Conservation (phyloP, 139 green algal species). For the Raphidocelis subcapitata region DNA sequence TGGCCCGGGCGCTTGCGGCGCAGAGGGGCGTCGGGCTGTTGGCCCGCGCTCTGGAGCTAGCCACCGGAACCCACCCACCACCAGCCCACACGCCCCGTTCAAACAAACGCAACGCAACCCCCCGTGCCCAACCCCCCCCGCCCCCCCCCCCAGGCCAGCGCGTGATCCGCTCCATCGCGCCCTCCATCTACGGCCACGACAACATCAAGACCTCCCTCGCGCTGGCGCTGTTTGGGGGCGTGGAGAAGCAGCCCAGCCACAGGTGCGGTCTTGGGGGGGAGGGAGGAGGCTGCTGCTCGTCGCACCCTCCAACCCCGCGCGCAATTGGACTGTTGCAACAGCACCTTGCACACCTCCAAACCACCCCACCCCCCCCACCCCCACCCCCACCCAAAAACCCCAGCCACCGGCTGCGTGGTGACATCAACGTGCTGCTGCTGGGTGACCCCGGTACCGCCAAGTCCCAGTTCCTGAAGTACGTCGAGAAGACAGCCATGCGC, state of each 20-base stretch:
- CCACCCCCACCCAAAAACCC: too few relatives aligned
- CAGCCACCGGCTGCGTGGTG: slow-evolving; percentile 73
- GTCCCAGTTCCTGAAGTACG: slow-evolving; percentile 99
- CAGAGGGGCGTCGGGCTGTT: too few relatives aligned
- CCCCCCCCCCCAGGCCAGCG: slow-evolving; percentile 63
- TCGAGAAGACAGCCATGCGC: slow-evolving; percentile 90
- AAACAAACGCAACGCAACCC: neutral
- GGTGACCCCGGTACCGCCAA: slow-evolving; percentile 96
- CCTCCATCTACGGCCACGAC: slow-evolving; percentile 97
- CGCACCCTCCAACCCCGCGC: too few relatives aligned
- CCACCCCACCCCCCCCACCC: too few relatives aligned
- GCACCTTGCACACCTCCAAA: too few relatives aligned
- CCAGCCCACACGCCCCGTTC: too few relatives aligned
- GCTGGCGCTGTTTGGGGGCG: slow-evolving; percentile 93
- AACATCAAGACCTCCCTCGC: slow-evolving; percentile 97
- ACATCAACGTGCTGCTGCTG: slow-evolving; percentile 99
- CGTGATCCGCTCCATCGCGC: slow-evolving; percentile 95
- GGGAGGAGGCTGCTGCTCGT: slow-evolving; percentile 9
- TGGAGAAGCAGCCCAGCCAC: slow-evolving; percentile 62
- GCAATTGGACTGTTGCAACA: too few relatives aligned
- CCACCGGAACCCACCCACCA: too few relatives aligned
- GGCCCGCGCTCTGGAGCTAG: too few relatives aligned
- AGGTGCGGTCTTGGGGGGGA: neutral
- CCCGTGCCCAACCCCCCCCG: too few relatives aligned
- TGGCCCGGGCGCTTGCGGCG: too few relatives aligned